phyloP scores from a whole-genome alignment of 2,329 filamentous ascomycete genomes.

The Pseudocercospora crystallina region DNA sequence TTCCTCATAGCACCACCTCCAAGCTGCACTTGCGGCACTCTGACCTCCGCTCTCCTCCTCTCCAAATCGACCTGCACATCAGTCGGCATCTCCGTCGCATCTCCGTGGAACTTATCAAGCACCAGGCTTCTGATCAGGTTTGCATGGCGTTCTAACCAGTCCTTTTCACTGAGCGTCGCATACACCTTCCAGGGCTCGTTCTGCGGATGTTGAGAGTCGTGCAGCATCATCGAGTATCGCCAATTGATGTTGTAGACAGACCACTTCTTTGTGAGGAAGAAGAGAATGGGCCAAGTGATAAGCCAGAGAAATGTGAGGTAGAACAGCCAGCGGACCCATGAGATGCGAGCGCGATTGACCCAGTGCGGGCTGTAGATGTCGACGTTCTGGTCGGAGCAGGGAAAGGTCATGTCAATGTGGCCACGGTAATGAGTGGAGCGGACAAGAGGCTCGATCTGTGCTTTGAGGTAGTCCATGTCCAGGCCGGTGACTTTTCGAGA shows the following conservation, averaged over 20 bases:
- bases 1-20: constrained; percentile 26
- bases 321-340: constrained; percentile 66
- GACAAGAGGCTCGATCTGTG: constrained; percentile 58
- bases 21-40: constrained; percentile 20
- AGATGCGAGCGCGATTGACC: constrained; percentile 65
- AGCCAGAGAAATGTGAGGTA: constrained; percentile 68
- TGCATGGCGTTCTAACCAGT: constrained; percentile 65
- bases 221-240: constrained; percentile 47
- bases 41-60: constrained; percentile 8
- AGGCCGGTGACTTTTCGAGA: constrained; percentile 57
- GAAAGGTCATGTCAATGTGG: constrained; percentile 59
- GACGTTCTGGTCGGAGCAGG: constrained; percentile 55
- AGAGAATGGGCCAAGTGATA: constrained; percentile 69
- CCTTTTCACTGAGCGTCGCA: constrained; percentile 49
- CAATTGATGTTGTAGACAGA: constrained; percentile 66
- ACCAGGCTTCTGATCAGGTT: constrained; percentile 61
- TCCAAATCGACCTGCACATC: constrained; percentile 49
- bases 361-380: constrained; percentile 64
- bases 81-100: constrained; percentile 24
- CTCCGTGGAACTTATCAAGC: constrained; percentile 56
- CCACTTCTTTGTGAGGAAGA: constrained; percentile 66
- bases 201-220: background rate
- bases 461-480: constrained; percentile 55
- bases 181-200: constrained; percentile 44
- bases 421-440: constrained; percentile 68